A percentile compares a stretch with the other conserved stretches of the same genome.
Conservation (phyloP, 768 basidiomycete species). For the Russula sp. region DNA sequence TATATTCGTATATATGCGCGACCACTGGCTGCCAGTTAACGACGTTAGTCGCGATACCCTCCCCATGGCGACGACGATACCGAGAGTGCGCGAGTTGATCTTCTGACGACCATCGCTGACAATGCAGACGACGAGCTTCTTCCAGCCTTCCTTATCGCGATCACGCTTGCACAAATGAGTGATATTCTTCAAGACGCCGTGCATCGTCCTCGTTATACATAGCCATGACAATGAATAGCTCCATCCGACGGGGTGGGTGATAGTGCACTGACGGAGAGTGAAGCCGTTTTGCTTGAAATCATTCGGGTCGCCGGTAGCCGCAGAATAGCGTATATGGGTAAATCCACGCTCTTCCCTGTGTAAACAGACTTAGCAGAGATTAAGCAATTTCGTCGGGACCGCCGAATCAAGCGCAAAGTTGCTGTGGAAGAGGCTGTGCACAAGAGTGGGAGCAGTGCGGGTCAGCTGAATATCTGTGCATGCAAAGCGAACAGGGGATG, state of each 20-base stretch:
- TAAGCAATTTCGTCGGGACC: conserved; percentile 83
- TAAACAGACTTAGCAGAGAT: conserved; percentile 51
- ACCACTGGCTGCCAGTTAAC: too few species aligned
- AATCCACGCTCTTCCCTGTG: conserved; percentile 80
- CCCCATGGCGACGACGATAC: conserved; percentile 92
- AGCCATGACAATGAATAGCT: conserved; percentile 44
- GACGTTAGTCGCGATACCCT: conserved; percentile 85
- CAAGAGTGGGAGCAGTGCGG: too few species aligned
- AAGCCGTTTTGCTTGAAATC: conserved; percentile 79
- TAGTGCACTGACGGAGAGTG: conserved; percentile 86
- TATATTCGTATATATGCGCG: too few species aligned
- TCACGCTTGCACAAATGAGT: conserved; percentile 53
- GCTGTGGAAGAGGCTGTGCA: conserved; percentile 74
- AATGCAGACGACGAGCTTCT: conserved; percentile 93
- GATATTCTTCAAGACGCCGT: conserved; percentile 93
- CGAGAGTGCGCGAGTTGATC: conserved; percentile 78
- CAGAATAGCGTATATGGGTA: conserved; percentile 93
- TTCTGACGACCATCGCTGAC: conserved; percentile 38
- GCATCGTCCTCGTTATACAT: conserved; percentile 31
- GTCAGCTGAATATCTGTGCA: not conserved
- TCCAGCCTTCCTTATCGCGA: conserved; percentile 78
- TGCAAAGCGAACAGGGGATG: too few species aligned
- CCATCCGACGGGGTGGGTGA: conserved; percentile 86
- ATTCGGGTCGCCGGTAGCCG: conserved; percentile 94
- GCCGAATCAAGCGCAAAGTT: conserved; percentile 41